phyloP scores from a whole-genome alignment of 1,284 basidiomycete species.

The Melampsora abietis-canadensis region DNA sequence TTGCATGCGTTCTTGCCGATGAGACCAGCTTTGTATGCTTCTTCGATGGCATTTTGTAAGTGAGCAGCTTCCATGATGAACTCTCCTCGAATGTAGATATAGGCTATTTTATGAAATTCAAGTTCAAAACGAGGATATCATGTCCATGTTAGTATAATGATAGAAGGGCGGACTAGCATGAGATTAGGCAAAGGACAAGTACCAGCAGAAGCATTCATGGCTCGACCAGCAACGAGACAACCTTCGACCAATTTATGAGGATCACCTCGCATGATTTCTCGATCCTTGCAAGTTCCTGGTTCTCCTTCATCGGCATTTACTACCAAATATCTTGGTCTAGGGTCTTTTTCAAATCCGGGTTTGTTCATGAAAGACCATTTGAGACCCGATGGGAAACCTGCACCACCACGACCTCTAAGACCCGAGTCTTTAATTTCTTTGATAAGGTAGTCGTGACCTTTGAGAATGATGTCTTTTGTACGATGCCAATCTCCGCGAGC shows the following conservation, averaged over 20 bases:
- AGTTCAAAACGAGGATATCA: background rate
- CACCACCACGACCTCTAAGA: conserved; percentile 90
- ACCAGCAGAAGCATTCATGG: conserved; percentile 89
- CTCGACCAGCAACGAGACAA: conserved; percentile 93
- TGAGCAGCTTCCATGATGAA: conserved; percentile 93
- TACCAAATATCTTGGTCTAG: conserved; percentile 87
- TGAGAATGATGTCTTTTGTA: conserved; percentile 90
- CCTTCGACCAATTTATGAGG: conserved; percentile 98
- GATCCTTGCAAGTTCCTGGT: conserved; percentile 97
- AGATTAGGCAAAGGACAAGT: conserved; percentile 43
- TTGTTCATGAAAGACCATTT: conserved; percentile 99
- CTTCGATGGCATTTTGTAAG: conserved; percentile 88
- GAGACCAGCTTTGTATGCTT: conserved; percentile 88
- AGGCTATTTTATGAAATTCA: conserved; percentile 59
- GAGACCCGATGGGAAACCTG: conserved; percentile 92
- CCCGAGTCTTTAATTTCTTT: conserved; percentile 94
- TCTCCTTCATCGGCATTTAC: conserved; percentile 99
- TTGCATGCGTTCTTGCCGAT: conserved; percentile 90
- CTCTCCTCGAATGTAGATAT: conserved; percentile 98
- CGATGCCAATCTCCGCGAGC: conserved; percentile 94
- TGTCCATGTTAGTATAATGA: background rate
- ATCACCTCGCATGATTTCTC: conserved; percentile 95
- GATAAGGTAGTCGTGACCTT: conserved; percentile 97
- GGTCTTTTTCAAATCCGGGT: conserved; percentile 94
- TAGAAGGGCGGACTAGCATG: too few species aligned